Base-by-base conservation (phyloP, 805 yeast genomes). In the Candida coleopterorum region DNA sequence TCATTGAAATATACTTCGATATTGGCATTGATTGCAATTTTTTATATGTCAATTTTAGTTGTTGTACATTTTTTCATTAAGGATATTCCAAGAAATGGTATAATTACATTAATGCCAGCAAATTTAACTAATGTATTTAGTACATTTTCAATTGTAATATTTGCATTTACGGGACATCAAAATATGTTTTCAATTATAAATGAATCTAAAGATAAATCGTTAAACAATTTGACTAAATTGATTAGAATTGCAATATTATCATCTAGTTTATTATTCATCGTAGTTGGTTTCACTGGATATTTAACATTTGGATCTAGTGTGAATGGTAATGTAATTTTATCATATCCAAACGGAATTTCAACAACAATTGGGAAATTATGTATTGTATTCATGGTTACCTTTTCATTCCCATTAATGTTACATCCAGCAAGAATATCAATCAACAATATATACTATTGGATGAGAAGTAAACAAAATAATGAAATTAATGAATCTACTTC, bases 161-260 rank as follows among this genome's bases (percentile, higher is more conserved):
- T 90, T 67, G 96, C 96, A 0, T 90, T 79, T 60, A 90, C 97
- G 0, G 93, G 97, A 50, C 97, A 90, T 53, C 97, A 90, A 58
- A 90, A 90, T 61, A 86, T 86, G 87, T 87, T 86, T 50, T 78
- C 95, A 1, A 75, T 89, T 38, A 75, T 88, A 37, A 90, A 89
- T 50, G 97, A 90, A 61, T 72, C 89, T 20, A 60, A 57, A 21
- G 77, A 77, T 46, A 72, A 71, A 42, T 62, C 82, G 0, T 60
- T 74, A n/a, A 41, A 37, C 4, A 42, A 37, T 15, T 61, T 76
- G 2, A 41, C 63, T 4, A 53, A 45, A 18, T 74, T 81, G 20
- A 62, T 74, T 12, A 50, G 56, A 15, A 39, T 62, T 12, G 78
- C 89, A 1, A 74, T 87, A 42, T 65, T 72, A 1, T 55, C 75